Base-by-base conservation (phyloP, 345 rosid species). In the Bretschneidera sinensis region DNA sequence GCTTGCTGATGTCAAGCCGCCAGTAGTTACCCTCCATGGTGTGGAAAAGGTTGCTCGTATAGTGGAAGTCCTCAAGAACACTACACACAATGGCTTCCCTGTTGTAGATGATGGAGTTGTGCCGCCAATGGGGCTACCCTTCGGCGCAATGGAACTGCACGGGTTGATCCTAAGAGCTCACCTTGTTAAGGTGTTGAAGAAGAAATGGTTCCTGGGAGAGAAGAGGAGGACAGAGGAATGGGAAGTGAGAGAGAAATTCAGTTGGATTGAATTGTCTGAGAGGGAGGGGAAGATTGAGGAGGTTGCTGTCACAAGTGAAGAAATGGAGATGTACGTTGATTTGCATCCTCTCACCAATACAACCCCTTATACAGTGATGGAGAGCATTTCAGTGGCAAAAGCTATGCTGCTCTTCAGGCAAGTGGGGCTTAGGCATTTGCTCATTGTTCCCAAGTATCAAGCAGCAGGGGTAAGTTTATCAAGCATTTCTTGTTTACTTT, bases 301-400 rank as follows among this genome's bases (percentile, higher is more conserved):
- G 25, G 96, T 85, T 21, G 76, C 76, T 0, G 82, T 92, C 51
- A 72, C 83, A 48, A 74, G 83, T 28, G 73, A 75, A n/a, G 96
- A 92, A 72, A 87, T 92, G 98, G 84, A 85, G 25, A 89, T 87
- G 97, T 85, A 78, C 55, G 74, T 84, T 6, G 98, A 92, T 70
- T 75, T 92, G 63, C 98, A 86, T 83, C 92, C 96, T 62, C 83
- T 92, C 9, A 79, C 91, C 59, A 92, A 92, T 78, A 81, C 95
- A 63, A 86, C 95, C 0, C 96, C 98, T 54, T 87, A 78, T 76
- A 86, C 92, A 0, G 98, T 89, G 54, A 65, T 85, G 77, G 96
- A 89, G 65, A 87, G 82, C 79, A 82, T 83, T 85, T 89, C 96
- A 3, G 96, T 87, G 49, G 96, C 91, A n/a, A 92, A 89, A 76